These are phyloP conservation scores for Calycina marina DNA, from an alignment of 2,329 filamentous ascomycete genomes.

Conservation along the genomic window DNA sequence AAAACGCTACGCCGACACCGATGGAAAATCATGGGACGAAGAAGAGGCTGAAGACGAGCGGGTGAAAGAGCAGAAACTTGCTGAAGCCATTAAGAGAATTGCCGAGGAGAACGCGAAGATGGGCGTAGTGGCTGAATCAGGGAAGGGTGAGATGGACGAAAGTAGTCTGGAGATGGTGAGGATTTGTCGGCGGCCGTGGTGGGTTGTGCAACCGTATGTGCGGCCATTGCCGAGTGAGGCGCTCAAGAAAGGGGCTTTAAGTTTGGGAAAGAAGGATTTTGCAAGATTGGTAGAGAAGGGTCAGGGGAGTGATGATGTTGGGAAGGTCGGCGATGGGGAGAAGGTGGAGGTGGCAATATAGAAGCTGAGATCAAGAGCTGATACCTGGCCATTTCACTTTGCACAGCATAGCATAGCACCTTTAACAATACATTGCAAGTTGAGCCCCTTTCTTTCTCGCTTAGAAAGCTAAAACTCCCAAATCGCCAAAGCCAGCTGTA, in stretches of 20 bases:
- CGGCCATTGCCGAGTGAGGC: slow-evolving; percentile 80
- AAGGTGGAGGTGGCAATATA: slow-evolving; percentile 1
- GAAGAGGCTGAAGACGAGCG: slow-evolving; percentile 19
- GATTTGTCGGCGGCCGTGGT: slow-evolving; percentile 70
- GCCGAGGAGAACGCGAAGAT: slow-evolving; percentile 16
- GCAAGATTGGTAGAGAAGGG: slow-evolving; percentile 27
- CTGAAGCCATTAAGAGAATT: slow-evolving; percentile 23
- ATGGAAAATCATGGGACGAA: slow-evolving; percentile 33
- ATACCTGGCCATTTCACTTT: too few relatives aligned
- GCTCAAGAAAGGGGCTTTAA: slow-evolving; percentile 63
- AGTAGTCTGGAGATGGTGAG: slow-evolving; percentile 54
- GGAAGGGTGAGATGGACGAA: slow-evolving; percentile 26
- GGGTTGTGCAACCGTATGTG: slow-evolving; percentile 80
- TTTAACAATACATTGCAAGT: too few relatives aligned
- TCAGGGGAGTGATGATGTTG: slow-evolving; percentile 11
- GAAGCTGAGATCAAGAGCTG: too few relatives aligned
- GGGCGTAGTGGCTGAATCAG: too few relatives aligned
- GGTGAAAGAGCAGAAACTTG: slow-evolving; percentile 17
- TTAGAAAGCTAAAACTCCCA: too few relatives aligned
- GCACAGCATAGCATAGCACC: too few relatives aligned
- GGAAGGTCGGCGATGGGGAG: neutral
- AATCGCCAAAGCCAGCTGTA: too few relatives aligned
- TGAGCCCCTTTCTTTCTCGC: too few relatives aligned
- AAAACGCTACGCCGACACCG: slow-evolving; percentile 45
- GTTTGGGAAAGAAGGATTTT: slow-evolving; percentile 55